Evolutionary conservation across 1,284 basidiomycete genomes (phyloP).

Genomic region (Microbotryum violaceum): DNA sequence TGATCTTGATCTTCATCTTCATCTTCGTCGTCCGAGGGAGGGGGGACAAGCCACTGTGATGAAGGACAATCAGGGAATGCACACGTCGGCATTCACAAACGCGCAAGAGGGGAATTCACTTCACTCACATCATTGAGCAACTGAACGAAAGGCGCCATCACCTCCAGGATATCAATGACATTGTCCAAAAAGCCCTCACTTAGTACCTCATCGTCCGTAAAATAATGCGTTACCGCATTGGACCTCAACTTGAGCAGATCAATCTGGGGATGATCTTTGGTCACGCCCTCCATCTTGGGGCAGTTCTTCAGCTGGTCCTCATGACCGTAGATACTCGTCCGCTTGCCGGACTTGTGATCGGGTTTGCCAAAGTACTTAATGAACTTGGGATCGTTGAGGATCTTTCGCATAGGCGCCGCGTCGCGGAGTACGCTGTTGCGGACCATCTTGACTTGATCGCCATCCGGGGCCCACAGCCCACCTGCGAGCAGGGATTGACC

Average conservation of each 20-base stretch:
- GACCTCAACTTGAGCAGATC: slow-evolving; percentile 37
- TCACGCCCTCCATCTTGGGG: slow-evolving; percentile 37
- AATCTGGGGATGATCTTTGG: slow-evolving; percentile 40
- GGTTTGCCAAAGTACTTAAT: slow-evolving; percentile 36
- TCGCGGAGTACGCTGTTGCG: slow-evolving; percentile 36
- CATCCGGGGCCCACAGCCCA: slow-evolving; percentile 39
- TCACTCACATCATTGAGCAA: slow-evolving; percentile 31
- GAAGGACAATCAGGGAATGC: background rate
- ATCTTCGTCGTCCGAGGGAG: slow-evolving; percentile 8
- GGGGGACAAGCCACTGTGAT: slow-evolving; percentile 16
- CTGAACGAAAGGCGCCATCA: slow-evolving; percentile 31
- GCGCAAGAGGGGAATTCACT: background rate
- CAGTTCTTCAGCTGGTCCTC: slow-evolving; percentile 37
- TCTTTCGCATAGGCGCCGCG: slow-evolving; percentile 33
- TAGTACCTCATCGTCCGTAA: slow-evolving; percentile 33
- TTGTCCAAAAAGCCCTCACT: slow-evolving; percentile 21
- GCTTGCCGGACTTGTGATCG: slow-evolving; percentile 20
- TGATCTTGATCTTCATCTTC: background rate
- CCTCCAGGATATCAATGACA: slow-evolving; percentile 18
- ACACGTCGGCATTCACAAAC: no score
- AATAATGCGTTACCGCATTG: slow-evolving; percentile 30
- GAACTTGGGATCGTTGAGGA: slow-evolving; percentile 34
- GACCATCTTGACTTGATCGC: slow-evolving; percentile 35
- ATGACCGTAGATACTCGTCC: slow-evolving; percentile 33
- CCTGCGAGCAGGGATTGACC: slow-evolving; percentile 36